These are phyloP conservation scores for Phtheirospermum japonicum DNA, from an alignment of 257 asterid species.

Conservation along the genomic window DNA sequence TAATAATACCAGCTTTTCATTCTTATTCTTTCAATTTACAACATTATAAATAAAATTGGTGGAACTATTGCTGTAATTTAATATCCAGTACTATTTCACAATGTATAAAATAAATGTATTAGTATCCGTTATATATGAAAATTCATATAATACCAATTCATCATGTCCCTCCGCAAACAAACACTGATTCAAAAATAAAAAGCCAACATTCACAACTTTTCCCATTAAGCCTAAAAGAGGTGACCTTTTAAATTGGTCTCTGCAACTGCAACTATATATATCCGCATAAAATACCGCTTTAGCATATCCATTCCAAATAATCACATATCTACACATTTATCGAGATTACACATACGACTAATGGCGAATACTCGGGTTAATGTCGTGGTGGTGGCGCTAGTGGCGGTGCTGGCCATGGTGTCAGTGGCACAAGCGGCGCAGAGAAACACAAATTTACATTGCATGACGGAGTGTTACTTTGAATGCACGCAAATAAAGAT, in stretches of 20 bases:
- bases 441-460: constrained; percentile 24
- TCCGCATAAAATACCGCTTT: not conserved
- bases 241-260: not conserved
- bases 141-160: no score
- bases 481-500: constrained; percentile 38
- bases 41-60: no score
- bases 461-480: constrained; percentile 41
- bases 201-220: no score
- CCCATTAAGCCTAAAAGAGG: constrained; percentile 11
- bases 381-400: constrained; percentile 1
- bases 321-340: not conserved
- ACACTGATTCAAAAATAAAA: no score
- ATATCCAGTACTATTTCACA: no score
- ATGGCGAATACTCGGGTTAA: constrained; percentile 16
- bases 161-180: no score
- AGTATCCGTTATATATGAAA: no score
- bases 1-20: no score
- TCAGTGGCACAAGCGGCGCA: constrained; percentile 26
- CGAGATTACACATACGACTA: no score
- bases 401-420: constrained; percentile 2
- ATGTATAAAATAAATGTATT: no score
- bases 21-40: no score
- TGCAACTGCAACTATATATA: not conserved
- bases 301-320: not conserved
- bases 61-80: no score